Evolutionary conservation across 202 grass and related monocot species (phyloP).

Genomic region (Sporobolus alterniflorus): DNA sequence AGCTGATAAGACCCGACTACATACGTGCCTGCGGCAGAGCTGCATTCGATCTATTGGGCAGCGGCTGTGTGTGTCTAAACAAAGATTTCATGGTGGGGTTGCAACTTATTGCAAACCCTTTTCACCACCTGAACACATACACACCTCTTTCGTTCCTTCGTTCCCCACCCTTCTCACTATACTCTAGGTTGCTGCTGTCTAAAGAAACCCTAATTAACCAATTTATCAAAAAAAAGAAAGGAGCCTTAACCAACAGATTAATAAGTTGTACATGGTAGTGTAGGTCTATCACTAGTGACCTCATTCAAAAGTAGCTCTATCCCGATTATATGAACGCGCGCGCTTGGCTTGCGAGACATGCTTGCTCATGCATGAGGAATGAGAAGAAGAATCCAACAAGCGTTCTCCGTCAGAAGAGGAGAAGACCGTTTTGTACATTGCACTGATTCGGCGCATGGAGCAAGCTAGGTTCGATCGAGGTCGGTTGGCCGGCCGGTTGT

Average conservation of each 20-base stretch:
- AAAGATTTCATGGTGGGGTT: conserved; percentile 10
- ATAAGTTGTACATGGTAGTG: not conserved
- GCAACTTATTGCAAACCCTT: conserved; percentile 38
- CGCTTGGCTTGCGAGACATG: too few species aligned
- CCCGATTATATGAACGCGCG: not conserved
- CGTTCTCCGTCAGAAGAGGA: not conserved
- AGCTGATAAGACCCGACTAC: conserved; percentile 36
- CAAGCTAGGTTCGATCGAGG: too few species aligned
- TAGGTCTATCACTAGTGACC: not conserved
- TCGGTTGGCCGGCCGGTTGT: too few species aligned
- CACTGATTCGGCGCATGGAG: not conserved
- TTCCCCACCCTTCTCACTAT: too few species aligned
- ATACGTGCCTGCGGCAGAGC: too few species aligned
- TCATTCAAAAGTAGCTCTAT: not conserved
- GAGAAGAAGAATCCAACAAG: too few species aligned
- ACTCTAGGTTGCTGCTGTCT: too few species aligned
- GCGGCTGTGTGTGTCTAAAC: conserved; percentile 1
- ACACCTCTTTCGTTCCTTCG: too few species aligned
- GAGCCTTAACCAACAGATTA: too few species aligned
- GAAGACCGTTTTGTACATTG: not conserved
- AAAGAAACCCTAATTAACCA: conserved; percentile 51
- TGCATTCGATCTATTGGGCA: not conserved
- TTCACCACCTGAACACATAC: conserved; percentile 15
- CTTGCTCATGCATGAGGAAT: too few species aligned
- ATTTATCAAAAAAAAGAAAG: too few species aligned